A percentile compares a stretch with the other conserved stretches of the same genome.
phyloP scores from a whole-genome alignment of 371 early-diverging fungal species.

The Actinomucor elegans region DNA sequence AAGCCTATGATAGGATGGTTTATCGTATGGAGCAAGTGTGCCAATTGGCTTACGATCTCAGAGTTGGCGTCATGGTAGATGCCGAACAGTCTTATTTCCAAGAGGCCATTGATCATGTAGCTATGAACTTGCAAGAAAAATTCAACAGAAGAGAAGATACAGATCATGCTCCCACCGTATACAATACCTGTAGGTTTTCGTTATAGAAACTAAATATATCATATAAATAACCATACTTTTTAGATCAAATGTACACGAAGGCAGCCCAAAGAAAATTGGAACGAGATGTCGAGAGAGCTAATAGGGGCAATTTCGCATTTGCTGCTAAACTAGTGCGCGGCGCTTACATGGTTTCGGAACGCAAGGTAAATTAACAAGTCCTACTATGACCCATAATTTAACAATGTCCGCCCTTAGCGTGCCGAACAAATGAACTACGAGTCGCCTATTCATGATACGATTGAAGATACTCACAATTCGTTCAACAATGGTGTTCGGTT shows the following conservation, averaged over 20 bases:
- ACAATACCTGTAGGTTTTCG: slow-evolving; percentile 70
- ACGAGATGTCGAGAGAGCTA: slow-evolving; percentile 65
- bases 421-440: slow-evolving; percentile 65
- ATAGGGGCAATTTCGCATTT: slow-evolving; percentile 70
- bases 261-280: slow-evolving; percentile 65
- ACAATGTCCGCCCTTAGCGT: slow-evolving; percentile 26
- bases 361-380: slow-evolving; percentile 40
- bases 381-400: neutral
- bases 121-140: slow-evolving; percentile 62
- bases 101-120: slow-evolving; percentile 86
- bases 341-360: slow-evolving; percentile 88
- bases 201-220: neutral
- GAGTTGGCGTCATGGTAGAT: slow-evolving; percentile 85
- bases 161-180: slow-evolving; percentile 67
- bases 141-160: slow-evolving; percentile 60
- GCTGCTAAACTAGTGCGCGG: slow-evolving; percentile 94
- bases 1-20: slow-evolving; percentile 69
- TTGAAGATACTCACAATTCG: slow-evolving; percentile 80
- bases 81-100: slow-evolving; percentile 95
- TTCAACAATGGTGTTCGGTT: slow-evolving; percentile 81
- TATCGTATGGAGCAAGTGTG: slow-evolving; percentile 67
- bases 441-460: slow-evolving; percentile 80
- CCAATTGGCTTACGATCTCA: slow-evolving; percentile 54
- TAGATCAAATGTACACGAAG: slow-evolving; percentile 91
- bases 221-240: neutral